A percentile compares a stretch with the other conserved stretches of the same genome.
These are phyloP conservation scores for Talaromyces sp. DNA, from an alignment of 2,329 filamentous ascomycete genomes.

Conservation along the genomic window DNA sequence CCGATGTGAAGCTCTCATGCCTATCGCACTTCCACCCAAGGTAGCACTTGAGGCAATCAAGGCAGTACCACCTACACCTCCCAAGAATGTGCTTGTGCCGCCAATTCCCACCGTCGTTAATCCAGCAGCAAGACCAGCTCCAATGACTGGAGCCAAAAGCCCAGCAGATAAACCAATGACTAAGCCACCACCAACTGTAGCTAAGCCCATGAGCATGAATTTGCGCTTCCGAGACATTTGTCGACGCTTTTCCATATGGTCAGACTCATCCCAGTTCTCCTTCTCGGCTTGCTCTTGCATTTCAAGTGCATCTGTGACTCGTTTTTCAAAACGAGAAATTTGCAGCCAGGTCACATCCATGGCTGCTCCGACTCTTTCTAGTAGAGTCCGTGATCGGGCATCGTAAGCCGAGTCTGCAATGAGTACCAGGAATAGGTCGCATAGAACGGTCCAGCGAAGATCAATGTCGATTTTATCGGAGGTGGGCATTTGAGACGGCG, in stretches of 20 bases:
- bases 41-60: conserved; percentile 90
- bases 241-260: conserved; percentile 83
- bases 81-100: conserved; percentile 85
- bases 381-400: conserved; percentile 76
- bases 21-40: conserved; percentile 83
- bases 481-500: conserved; percentile 77
- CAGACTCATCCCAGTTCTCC: conserved; percentile 97
- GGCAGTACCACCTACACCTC: conserved; percentile 87
- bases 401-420: conserved; percentile 96
- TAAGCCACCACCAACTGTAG: conserved; percentile 90
- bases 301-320: conserved; percentile 92
- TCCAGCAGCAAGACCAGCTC: conserved; percentile 87
- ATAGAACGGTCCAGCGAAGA: conserved; percentile 93
- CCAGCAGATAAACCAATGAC: conserved; percentile 96
- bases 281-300: conserved; percentile 95
- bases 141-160: conserved; percentile 88
- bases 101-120: conserved; percentile 93
- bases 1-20: conserved; percentile 79
- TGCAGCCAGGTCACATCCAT: conserved; percentile 87
- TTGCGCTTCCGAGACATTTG: conserved; percentile 80
- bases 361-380: conserved; percentile 80
- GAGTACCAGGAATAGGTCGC: conserved; percentile 92
- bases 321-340: conserved; percentile 95
- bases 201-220: conserved; percentile 94
- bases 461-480: conserved; percentile 92